Base-by-base conservation (phyloP, 768 basidiomycete genomes). In the Austroboletus eburneus region DNA sequence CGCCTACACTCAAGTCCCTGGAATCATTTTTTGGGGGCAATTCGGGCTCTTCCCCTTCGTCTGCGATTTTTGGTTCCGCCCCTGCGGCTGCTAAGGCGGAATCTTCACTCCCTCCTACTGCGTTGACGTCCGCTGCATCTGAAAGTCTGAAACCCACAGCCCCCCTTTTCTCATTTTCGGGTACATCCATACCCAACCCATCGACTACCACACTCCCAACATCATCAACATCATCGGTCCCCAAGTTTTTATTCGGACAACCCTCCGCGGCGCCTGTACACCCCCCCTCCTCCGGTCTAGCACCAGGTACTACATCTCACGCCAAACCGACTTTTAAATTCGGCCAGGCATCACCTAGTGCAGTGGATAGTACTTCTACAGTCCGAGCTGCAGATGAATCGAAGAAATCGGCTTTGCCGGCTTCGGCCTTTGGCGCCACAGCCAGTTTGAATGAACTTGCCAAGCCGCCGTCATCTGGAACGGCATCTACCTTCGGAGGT, bases 231-330 rank as follows among this genome's bases (percentile, higher is more conserved):
- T 39, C 54, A 22, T 40, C 58, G 3, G 35, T 32, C 33, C 52
- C 61, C 18, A 57, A 56, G 25, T 65, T 65, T 41, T 54, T 57
- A 13, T 66, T 66, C 20, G 64, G 51, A n/a, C 57, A 54, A 24
- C 43, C 47, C 13, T 33, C 57, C 22, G 32, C 38, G 16, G 25
- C 45, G 30, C 45, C 55, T 3, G 34, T 42, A 17, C 42, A 46
- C 8, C 17, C 39, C 2, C 43, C 57, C 13, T 23, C 36, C 5
- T 25, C 50, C 23, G 42, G 51, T 32, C 27, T 56, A 3, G 27
- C 43, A 1, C 29, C 46, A 2, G 40, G 50, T 18, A 42, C 51
- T 22, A 27, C 45, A 30, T 42, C 54, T 16, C 65, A 58, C 23
- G 48, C 63, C 17, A 62, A 66, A 34, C 32, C 45, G 4, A 50